Evolutionary conservation across 2,329 filamentous ascomycete species (phyloP).

Genomic region (Lizonia empirigonia): DNA sequence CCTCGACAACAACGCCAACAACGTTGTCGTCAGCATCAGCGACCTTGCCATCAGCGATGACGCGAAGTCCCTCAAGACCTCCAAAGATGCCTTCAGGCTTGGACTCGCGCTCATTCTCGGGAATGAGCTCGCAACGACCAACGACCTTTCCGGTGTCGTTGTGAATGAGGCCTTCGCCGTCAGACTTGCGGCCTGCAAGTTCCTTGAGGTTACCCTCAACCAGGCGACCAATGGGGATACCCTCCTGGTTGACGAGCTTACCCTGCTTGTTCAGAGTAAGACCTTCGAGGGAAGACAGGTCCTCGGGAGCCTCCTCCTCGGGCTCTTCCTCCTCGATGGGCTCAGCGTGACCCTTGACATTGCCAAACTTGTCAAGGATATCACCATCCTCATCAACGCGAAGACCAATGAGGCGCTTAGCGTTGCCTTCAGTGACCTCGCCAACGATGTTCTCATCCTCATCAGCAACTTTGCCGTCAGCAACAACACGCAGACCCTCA

Average conservation of each 20-base stretch:
- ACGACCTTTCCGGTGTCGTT: constrained; percentile 73
- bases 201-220: constrained; percentile 69
- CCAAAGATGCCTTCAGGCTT: constrained; percentile 59
- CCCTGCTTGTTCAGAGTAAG: constrained; percentile 58
- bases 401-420: constrained; percentile 64
- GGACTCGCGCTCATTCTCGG: constrained; percentile 65
- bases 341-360: constrained; percentile 65
- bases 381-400: constrained; percentile 68
- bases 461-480: constrained; percentile 56
- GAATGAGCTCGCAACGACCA: constrained; percentile 69
- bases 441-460: constrained; percentile 60
- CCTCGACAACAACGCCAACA: constrained; percentile 61
- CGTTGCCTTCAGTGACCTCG: constrained; percentile 62
- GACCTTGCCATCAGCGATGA: constrained; percentile 55
- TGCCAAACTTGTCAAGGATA: constrained; percentile 66
- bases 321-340: constrained; percentile 56
- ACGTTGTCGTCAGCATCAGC: constrained; percentile 58
- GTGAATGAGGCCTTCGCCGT: constrained; percentile 73
- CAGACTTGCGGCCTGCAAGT: constrained; percentile 71
- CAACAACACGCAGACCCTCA: constrained; percentile 55
- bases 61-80: constrained; percentile 56
- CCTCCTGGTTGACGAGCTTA: constrained; percentile 57
- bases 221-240: constrained; percentile 63
- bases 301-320: constrained; percentile 47
- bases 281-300: constrained; percentile 55